phyloP scores from a whole-genome alignment of 2,329 filamentous ascomycete species.

The Colletotrichum horii region DNA sequence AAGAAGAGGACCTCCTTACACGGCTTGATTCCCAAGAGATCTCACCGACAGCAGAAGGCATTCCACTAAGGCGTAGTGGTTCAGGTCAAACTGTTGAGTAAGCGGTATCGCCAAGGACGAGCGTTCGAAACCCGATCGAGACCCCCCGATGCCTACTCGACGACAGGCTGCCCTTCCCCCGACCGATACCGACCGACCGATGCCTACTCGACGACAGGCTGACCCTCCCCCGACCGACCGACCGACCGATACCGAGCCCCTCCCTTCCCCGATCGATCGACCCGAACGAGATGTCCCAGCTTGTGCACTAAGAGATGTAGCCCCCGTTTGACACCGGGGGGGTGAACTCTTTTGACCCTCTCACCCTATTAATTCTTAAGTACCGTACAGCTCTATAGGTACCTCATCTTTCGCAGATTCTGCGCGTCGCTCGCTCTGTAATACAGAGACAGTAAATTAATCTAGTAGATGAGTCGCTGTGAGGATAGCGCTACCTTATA shows the following conservation, averaged over 20 bases:
- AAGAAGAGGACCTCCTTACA: not conserved
- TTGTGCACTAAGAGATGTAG: not conserved
- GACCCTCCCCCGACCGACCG: too few relatives aligned
- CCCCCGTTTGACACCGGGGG: not conserved
- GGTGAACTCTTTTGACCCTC: not conserved
- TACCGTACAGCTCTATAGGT: not conserved
- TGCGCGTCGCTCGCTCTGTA: accelerated
- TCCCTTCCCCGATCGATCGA: not conserved
- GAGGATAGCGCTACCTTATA: not conserved
- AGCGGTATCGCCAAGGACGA: not conserved
- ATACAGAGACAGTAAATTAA: not conserved
- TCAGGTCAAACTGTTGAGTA: not conserved
- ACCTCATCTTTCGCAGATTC: not conserved
- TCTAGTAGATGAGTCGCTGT: not conserved
- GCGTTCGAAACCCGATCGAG: not conserved
- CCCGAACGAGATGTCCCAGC: not conserved
- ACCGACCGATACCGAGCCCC: not conserved
- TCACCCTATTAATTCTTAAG: not conserved
- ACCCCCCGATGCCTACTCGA: not conserved
- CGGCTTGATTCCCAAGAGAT: not conserved
- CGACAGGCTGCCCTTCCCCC: not conserved
- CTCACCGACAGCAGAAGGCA: not conserved
- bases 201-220: too few relatives aligned
- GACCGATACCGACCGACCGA: not conserved
- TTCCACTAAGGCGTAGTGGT: not conserved